Conservation (phyloP, 345 rosid species). For the Turnera subulata region DNA sequence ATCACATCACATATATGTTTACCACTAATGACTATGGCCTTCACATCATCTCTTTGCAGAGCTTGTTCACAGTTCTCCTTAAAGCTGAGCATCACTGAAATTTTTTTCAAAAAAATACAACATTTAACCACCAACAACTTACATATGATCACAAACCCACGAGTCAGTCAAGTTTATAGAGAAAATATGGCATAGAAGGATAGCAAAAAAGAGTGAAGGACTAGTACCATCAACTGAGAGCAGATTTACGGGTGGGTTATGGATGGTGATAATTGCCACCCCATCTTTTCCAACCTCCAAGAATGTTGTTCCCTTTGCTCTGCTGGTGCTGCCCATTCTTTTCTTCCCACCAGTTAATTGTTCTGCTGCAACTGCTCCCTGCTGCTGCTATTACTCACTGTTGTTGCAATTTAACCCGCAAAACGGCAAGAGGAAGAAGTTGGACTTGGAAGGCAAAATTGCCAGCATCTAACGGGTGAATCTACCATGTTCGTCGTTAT, state of each 20-base stretch:
- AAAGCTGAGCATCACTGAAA: constrained; percentile 15
- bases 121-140: too few species aligned
- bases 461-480: too few species aligned
- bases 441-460: too few species aligned
- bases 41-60: constrained; percentile 21
- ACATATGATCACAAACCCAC: too few species aligned
- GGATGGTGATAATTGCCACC: constrained; percentile 16
- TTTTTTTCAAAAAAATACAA: not conserved
- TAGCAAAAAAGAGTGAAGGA: not conserved
- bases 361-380: not conserved
- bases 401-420: too few species aligned
- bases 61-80: constrained; percentile 16
- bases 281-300: constrained; percentile 20
- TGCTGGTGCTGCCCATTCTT: not conserved
- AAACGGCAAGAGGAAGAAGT: too few species aligned
- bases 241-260: constrained; percentile 19
- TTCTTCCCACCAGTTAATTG: not conserved
- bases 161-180: too few species aligned
- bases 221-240: constrained; percentile 13
- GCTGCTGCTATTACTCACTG: too few species aligned
- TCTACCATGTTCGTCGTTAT: too few species aligned
- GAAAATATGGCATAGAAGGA: not conserved
- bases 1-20: not conserved
- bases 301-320: not conserved
- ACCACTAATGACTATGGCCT: constrained; percentile 24